Base-by-base conservation (phyloP, 169 alveolate genomes). In the Plasmodium knowlesi region DNA sequence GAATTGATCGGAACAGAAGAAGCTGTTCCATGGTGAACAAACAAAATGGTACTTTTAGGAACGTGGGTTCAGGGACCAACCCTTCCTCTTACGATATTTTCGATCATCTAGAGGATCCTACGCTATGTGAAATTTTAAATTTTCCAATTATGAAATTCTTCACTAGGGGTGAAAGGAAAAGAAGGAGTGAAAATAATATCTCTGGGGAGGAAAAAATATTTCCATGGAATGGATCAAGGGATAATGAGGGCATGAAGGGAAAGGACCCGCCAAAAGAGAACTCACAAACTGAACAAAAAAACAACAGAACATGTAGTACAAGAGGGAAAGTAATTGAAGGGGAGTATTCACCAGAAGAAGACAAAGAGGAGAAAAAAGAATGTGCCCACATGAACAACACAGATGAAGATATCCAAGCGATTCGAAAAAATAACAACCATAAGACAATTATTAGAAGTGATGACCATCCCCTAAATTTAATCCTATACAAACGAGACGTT, bases 21-120 rank as follows among this genome's bases (percentile, higher is more conserved):
- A 16, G 72, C 61, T 19, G 32, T 43, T 53, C 37, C 72, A 82
- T 14, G 14, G 71, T 0, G 72, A 41, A 2, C 3, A 46, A 8
- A 16, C 34, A 30, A 53, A 22, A 41, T 0, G 53, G 34, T 32
- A 8, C n/a, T 16, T 30, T 5, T n/a, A n/a, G 5, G 8, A 53
- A 57, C 41, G n/a, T 9, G 19, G n/a, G 76, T 67, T 10, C 6
- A 14, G 41, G 41, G 22, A 0, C 25, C 1, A 61, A 82, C 9
- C 30, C 1, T 9, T 19, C 67, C 78, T 28, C 67, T 1, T 41
- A 82, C 25, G 34, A 82, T 16, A 82, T 82, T 28, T 28, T 53
- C 25, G 90, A 82, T 25, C 54, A 82, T 53, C 19, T 53, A 32
- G 90, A 57, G 34, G 39, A 30, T 37, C 90, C 90, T 19, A 32